Evolutionary conservation across 495 filamentous ascomycete genomes (phyloP).

Genomic region (Oleoguttula mirabilis): DNA sequence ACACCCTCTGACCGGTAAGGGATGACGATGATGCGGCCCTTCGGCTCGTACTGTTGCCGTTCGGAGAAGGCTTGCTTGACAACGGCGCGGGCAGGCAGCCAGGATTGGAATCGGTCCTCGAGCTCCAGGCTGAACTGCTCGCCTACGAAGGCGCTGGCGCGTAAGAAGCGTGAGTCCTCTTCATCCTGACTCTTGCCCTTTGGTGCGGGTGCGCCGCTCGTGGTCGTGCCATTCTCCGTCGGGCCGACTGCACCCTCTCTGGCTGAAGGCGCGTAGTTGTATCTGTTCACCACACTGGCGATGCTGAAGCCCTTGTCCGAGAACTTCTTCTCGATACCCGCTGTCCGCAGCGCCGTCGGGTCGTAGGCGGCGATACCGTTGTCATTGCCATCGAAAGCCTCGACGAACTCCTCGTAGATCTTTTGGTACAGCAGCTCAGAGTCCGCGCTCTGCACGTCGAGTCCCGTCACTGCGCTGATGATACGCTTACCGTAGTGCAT

Average conservation of each 20-base stretch:
- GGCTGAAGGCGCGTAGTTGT: conserved; percentile 50
- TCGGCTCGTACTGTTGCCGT: conserved; percentile 52
- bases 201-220: conserved; percentile 1
- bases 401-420: conserved; percentile 85
- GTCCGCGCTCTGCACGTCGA: conserved; percentile 49
- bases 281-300: conserved; percentile 66
- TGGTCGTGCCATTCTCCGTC: conserved; percentile 8
- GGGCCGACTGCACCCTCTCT: conserved; percentile 16
- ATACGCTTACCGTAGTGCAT: conserved; percentile 85
- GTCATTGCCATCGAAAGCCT: conserved; percentile 93
- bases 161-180: conserved; percentile 69
- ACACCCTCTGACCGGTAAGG: conserved; percentile 46
- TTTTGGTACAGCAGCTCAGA: conserved; percentile 71
- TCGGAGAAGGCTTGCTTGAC: conserved; percentile 58
- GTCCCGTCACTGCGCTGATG: conserved; percentile 55
- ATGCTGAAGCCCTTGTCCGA: conserved; percentile 69
- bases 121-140: conserved; percentile 71
- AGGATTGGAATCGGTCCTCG: conserved; percentile 55
- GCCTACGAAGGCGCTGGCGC: conserved; percentile 70
- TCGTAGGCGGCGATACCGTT: conserved; percentile 84
- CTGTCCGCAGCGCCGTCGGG: conserved; percentile 43
- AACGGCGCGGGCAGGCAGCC: conserved; percentile 75
- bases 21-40: conserved; percentile 71
- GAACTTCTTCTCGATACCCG: conserved; percentile 66
- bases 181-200: conserved; percentile 41